phyloP scores from a whole-genome alignment of 2,329 filamentous ascomycete species.

The Lachnellula suecica region DNA sequence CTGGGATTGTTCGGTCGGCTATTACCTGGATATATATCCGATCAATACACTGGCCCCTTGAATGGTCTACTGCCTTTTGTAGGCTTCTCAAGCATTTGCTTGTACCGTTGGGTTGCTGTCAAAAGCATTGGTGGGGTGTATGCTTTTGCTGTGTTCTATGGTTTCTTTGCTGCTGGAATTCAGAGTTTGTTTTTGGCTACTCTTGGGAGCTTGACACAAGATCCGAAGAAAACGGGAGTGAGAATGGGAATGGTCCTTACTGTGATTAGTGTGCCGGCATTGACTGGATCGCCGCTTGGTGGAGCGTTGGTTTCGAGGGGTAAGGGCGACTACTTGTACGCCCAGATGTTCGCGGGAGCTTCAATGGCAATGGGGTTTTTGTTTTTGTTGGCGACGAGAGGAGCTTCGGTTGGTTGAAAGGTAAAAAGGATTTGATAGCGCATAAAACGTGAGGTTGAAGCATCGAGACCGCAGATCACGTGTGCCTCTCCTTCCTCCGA shows the following conservation, averaged over 20 bases:
- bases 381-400: not conserved
- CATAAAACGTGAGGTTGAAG: too few species aligned
- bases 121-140: conserved; percentile 29
- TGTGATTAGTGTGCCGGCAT: conserved; percentile 7
- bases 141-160: conserved; percentile 30
- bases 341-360: conserved; percentile 3
- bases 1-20: conserved; percentile 24
- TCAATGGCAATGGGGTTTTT: not conserved
- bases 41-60: conserved; percentile 28
- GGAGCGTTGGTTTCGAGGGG: conserved; percentile 3
- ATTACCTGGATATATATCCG: conserved; percentile 29
- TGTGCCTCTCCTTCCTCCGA: too few species aligned
- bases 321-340: conserved; percentile 4
- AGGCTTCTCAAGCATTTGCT: conserved; percentile 21
- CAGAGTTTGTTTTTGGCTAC: conserved; percentile 12
- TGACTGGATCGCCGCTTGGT: conserved; percentile 16
- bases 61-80: conserved; percentile 26
- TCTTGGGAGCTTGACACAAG: conserved; percentile 8
- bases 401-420: too few species aligned
- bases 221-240: conserved; percentile 13
- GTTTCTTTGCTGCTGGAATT: conserved; percentile 24
- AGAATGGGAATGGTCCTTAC: conserved; percentile 15
- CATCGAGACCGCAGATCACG: too few species aligned
- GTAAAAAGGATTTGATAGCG: too few species aligned
- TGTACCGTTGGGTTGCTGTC: conserved; percentile 22